Base-by-base conservation (phyloP, 495 filamentous ascomycete species). In the Tuber indicum region DNA sequence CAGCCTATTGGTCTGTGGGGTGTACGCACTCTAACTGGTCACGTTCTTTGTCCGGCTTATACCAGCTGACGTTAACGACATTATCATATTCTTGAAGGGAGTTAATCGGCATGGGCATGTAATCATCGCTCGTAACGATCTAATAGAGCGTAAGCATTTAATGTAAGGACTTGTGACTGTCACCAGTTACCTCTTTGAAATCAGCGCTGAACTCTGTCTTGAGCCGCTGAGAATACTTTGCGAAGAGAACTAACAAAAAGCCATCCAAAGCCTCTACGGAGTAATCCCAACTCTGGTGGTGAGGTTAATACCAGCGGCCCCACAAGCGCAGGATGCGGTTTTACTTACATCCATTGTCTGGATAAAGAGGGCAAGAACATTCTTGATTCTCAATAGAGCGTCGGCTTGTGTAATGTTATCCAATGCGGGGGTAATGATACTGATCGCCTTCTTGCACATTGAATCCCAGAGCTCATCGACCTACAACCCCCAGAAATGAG, bases 391-490 rank as follows among this genome's bases (percentile, higher is more conserved):
- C 21, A 97, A 86, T 49, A 99, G 85, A 19, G 90, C 89, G 78
- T 97, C 93, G 14, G 94, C 93, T 82, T 94, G 93, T 44, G 91
- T 90, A 58, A 98, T 90, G 42, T 91, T 89, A 46, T 88, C 86
- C 12, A 98, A 85, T 17, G 94, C 91, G 77, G 89, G 92, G 0
- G 90, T 89, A 78, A 96, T 95, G 49, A 97, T 86, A 39, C 86
- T 88, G 74, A 97, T 92, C 8, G 93, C 91, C 39, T 89, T 90
- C 81, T 96, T 92, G 81, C 94, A 98, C 93, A 98, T 95, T 0
- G 94, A 97, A 82, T 98, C 94, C 96, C 96, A 99, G 9, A 99
- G 88, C 83, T 97, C 94, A 82, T 98, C 95, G 72, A 97, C 92
- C 92, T 95, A 77, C 46, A 36, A 36, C 26, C 58, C 47, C 75